Evolutionary conservation across 2,329 filamentous ascomycete species (phyloP).

Genomic region (Diaporthe destruens): DNA sequence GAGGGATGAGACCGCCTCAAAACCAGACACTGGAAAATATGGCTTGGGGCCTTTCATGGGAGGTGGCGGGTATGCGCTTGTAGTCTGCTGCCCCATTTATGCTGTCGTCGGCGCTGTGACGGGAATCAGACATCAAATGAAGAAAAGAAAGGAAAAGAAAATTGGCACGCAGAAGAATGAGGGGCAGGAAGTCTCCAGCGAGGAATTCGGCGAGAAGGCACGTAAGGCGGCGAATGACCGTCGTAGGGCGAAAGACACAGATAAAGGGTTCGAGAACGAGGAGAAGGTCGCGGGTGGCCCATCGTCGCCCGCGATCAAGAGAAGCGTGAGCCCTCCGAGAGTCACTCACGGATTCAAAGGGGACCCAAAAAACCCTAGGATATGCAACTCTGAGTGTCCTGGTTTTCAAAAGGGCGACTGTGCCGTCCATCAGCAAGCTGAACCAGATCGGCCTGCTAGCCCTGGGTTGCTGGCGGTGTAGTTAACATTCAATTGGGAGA

Average conservation of each 20-base stretch:
- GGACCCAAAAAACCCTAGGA: neutral
- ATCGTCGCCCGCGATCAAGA: neutral
- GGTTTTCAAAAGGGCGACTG: neutral
- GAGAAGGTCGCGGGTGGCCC: neutral
- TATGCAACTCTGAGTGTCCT: slow-evolving; percentile 3
- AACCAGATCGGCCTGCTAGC: neutral
- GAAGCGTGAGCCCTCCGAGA: neutral
- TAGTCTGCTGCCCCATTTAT: slow-evolving; percentile 14
- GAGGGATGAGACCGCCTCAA: slow-evolving; percentile 14
- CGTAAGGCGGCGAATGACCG: neutral
- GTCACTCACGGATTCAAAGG: slow-evolving; percentile 3
- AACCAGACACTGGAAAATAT: slow-evolving; percentile 15
- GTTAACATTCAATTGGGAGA: neutral
- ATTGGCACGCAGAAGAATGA: neutral
- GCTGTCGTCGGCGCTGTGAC: neutral
- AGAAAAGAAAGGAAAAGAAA: neutral
- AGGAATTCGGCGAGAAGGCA: neutral
- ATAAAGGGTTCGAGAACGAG: neutral
- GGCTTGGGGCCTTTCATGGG: slow-evolving; percentile 19
- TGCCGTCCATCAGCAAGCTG: neutral
- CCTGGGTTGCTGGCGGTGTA: neutral
- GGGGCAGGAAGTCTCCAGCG: neutral
- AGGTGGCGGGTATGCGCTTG: neutral
- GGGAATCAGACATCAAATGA: neutral
- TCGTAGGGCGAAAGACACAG: neutral